A percentile compares a stretch with the other conserved stretches of the same genome.
phyloP scores from a whole-genome alignment of 805 yeast genomes.

The Wickerhamiella cacticola region DNA sequence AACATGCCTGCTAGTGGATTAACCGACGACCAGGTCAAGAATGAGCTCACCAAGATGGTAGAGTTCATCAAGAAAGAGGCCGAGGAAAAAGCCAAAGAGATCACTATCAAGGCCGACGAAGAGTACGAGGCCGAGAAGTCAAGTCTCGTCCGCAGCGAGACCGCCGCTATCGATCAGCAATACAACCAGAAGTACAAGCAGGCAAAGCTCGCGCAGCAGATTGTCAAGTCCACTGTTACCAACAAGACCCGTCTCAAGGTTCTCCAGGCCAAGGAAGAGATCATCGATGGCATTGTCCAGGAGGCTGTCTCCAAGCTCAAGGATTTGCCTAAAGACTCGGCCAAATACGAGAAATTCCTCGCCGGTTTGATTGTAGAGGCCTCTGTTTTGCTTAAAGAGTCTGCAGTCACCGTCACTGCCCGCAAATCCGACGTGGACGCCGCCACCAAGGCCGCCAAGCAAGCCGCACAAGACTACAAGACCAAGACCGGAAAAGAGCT shows the following conservation, averaged over 20 bases:
- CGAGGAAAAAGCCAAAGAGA: constrained; percentile 95
- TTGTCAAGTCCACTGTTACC: constrained; percentile 86
- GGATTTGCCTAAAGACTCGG: constrained; percentile 41
- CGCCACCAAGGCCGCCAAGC: constrained; percentile 45
- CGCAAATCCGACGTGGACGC: constrained; percentile 51
- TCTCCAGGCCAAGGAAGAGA: constrained; percentile 72
- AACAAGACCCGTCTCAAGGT: constrained; percentile 91
- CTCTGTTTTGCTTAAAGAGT: constrained; percentile 56
- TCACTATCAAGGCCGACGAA: constrained; percentile 90
- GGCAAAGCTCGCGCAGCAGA: constrained; percentile 86
- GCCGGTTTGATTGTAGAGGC: constrained; percentile 69
- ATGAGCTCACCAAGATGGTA: constrained; percentile 95
- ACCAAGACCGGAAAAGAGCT: constrained; percentile 48
- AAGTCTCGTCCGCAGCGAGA: constrained; percentile 83
- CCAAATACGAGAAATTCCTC: constrained; percentile 55
- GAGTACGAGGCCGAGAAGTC: constrained; percentile 98
- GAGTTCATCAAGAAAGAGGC: constrained; percentile 99
- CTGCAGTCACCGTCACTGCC: constrained; percentile 49
- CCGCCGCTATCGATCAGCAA: constrained; percentile 69
- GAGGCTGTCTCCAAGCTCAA: constrained; percentile 54
- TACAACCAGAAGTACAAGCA: constrained; percentile 80
- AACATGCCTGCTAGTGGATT: constrained; percentile 19
- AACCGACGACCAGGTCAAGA: constrained; percentile 58
- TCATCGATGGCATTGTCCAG: constrained; percentile 61
- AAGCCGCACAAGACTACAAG: constrained; percentile 53